Conservation (phyloP, 352 stramenopile species). For the Pythium graminicola region DNA sequence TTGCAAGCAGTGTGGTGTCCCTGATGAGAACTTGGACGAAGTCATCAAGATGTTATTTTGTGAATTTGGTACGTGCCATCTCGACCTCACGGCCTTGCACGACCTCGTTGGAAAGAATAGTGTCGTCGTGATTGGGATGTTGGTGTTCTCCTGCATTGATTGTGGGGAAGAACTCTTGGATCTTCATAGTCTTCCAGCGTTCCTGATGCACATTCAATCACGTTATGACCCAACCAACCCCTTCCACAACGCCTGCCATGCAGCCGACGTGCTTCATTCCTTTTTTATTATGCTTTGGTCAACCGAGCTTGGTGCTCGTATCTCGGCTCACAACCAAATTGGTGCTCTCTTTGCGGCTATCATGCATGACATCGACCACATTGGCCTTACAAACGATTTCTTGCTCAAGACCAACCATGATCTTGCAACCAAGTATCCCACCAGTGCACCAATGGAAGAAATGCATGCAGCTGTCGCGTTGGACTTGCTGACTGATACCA, state of each 20-base stretch:
- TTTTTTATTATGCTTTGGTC: conserved; percentile 67
- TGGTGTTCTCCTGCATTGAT: conserved; percentile 68
- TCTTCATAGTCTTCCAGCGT: conserved; percentile 36
- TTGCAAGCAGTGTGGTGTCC: conserved; percentile 42
- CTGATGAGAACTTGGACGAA: conserved; percentile 29
- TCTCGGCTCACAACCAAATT: conserved; percentile 62
- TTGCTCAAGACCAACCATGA: conserved; percentile 66
- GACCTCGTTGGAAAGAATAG: conserved; percentile 58
- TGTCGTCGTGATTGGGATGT: conserved; percentile 57
- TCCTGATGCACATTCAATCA: conserved; percentile 55
- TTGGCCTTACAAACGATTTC: conserved; percentile 75
- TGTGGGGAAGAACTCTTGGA: conserved; percentile 48
- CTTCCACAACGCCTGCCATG: conserved; percentile 81
- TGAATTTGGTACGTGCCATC: conserved; percentile 54
- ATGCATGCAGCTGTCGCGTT: conserved; percentile 65
- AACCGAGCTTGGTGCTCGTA: conserved; percentile 41
- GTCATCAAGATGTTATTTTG: conserved; percentile 44
- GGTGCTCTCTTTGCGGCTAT: conserved; percentile 62
- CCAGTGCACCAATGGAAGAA: conserved; percentile 63
- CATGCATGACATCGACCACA: conserved; percentile 78
- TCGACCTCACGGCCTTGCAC: conserved; percentile 67
- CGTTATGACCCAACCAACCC: conserved; percentile 60
- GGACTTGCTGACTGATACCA: conserved; percentile 37
- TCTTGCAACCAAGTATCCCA: conserved; percentile 52
- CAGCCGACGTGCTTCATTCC: conserved; percentile 71